Conservation (phyloP, 2,329 filamentous ascomycete genomes). For the Aspergillus fumigatiaffinis region DNA sequence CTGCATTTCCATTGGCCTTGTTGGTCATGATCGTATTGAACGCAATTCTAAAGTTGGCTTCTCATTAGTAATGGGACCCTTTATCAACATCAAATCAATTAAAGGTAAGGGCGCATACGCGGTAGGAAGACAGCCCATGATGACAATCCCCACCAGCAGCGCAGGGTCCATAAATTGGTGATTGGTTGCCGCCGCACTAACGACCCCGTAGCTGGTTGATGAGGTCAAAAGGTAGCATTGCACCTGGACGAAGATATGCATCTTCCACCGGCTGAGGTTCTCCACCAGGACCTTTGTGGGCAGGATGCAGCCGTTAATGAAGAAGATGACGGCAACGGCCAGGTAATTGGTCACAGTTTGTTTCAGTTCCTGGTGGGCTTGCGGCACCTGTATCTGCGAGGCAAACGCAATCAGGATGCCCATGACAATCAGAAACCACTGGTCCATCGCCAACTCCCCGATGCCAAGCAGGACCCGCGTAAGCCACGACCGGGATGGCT, state of each 20-base stretch:
- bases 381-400: slow-evolving; percentile 51
- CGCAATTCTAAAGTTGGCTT: slow-evolving; percentile 41
- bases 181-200: slow-evolving; percentile 42
- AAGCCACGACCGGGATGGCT: neutral
- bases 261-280: slow-evolving; percentile 51
- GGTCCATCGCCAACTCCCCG: slow-evolving; percentile 31
- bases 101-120: slow-evolving; percentile 33
- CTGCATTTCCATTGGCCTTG: slow-evolving; percentile 60
- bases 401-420: slow-evolving; percentile 47
- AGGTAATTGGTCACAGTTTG: slow-evolving; percentile 54
- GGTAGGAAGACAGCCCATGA: slow-evolving; percentile 59
- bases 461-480: neutral
- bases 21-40: slow-evolving; percentile 63
- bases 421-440: slow-evolving; percentile 59
- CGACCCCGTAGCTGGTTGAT: slow-evolving; percentile 51
- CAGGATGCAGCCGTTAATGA: slow-evolving; percentile 63
- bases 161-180: slow-evolving; percentile 53
- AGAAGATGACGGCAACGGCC: slow-evolving; percentile 61
- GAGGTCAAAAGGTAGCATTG: slow-evolving; percentile 61
- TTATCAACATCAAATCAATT: neutral
- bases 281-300: slow-evolving; percentile 50
- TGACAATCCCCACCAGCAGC: slow-evolving; percentile 59
- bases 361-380: slow-evolving; percentile 45
- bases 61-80: neutral
- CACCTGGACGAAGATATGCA: slow-evolving; percentile 60